These are phyloP conservation scores for Glomus cerebriforme DNA, from an alignment of 192 early-diverging fungal genomes.

Conservation along the genomic window DNA sequence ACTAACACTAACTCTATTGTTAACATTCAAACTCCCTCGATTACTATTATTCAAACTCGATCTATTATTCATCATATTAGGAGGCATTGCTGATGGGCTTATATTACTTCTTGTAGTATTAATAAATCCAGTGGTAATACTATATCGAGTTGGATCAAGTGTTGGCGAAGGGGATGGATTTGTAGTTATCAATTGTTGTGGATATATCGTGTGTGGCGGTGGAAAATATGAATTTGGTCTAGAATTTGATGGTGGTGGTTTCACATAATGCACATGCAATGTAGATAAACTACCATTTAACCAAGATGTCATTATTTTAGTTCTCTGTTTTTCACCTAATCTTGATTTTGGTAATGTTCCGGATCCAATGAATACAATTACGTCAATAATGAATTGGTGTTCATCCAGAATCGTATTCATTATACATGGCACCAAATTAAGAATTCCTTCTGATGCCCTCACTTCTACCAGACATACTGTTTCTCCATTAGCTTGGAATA, in stretches of 20 bases:
- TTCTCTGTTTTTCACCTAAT: slow-evolving; percentile 65
- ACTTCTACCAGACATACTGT: slow-evolving; percentile 43
- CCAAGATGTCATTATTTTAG: slow-evolving; percentile 38
- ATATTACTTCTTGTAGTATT: background rate
- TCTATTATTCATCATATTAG: background rate
- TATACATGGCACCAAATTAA: slow-evolving; percentile 59
- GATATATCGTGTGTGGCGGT: background rate
- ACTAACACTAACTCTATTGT: too few species aligned
- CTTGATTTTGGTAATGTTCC: slow-evolving; percentile 63
- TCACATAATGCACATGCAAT: slow-evolving; percentile 8
- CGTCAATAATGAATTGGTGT: slow-evolving; percentile 72
- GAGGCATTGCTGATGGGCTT: background rate
- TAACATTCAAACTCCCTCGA: background rate
- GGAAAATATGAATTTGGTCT: background rate
- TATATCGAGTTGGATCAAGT: background rate
- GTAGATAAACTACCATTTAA: background rate
- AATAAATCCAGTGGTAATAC: slow-evolving; percentile 4
- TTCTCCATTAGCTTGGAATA: slow-evolving; percentile 47
- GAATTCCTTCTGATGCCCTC: slow-evolving; percentile 41
- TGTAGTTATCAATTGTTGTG: too few species aligned
- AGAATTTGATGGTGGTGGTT: background rate
- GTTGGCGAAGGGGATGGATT: background rate
- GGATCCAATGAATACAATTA: slow-evolving; percentile 62
- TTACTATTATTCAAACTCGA: background rate
- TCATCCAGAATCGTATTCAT: slow-evolving; percentile 70